Evolutionary conservation across 345 rosid species (phyloP).

Genomic region (Hibiscus tridactylites): DNA sequence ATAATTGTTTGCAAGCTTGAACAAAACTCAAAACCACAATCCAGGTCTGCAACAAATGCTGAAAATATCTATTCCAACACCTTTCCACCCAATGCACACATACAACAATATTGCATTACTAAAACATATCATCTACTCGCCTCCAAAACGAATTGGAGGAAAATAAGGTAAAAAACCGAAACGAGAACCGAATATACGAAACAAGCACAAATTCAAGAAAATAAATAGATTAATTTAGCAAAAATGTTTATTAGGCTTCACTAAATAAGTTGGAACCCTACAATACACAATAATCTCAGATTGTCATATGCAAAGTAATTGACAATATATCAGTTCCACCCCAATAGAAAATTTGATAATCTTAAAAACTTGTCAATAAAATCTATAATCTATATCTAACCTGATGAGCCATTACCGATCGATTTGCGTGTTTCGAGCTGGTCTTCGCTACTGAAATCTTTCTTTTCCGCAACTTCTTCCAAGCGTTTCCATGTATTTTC

Average conservation of each 20-base stretch:
- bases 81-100: too few relatives aligned
- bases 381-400: slow-evolving; percentile 14
- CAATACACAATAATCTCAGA: background rate
- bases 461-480: slow-evolving; percentile 63
- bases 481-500: slow-evolving; percentile 51
- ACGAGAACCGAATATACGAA: background rate
- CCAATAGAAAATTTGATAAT: slow-evolving; percentile 1
- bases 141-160: too few relatives aligned
- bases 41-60: too few relatives aligned
- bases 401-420: slow-evolving; percentile 11
- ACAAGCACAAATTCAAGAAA: background rate
- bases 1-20: too few relatives aligned
- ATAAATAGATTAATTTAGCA: background rate
- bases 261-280: background rate
- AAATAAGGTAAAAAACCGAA: background rate
- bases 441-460: slow-evolving; percentile 19
- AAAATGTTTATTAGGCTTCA: slow-evolving; percentile 9
- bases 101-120: too few relatives aligned
- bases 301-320: background rate
- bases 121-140: too few relatives aligned
- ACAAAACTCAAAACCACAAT: too few relatives aligned
- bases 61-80: too few relatives aligned
- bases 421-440: background rate
- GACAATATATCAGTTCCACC: background rate
- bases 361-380: background rate